Base-by-base conservation (phyloP, 257 asterid genomes). In the Fraxinus quadrangulata region DNA sequence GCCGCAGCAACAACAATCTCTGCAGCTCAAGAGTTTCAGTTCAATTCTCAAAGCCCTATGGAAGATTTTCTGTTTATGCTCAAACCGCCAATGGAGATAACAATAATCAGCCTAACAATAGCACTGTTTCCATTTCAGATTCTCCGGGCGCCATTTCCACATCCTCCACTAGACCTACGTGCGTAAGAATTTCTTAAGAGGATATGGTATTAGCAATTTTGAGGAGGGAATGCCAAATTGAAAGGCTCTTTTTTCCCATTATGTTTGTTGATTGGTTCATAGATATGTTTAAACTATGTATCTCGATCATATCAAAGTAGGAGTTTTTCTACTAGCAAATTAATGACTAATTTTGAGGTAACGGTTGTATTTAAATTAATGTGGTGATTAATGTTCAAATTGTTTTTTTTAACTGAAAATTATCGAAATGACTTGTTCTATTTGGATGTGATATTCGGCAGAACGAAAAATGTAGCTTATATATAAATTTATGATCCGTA, bases 11-110 rank as follows among this genome's bases (percentile, higher is more conserved):
- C 71, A 39, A 63, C 69, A 10, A 23, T 77, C 66, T 24, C 14
- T 66, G 23, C 66, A 17, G 9, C 39, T 40, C 31, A 10, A 75
- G 77, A 24, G 42, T 75, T 23, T 77, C 84, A 0, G 24, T 82
- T 0, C 78, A 76, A 72, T 73, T 79, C 59, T 30, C 79, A 51
- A 77, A 45, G 34, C 69, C 86, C 74, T 75, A 9, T 26, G 73
- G 71, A 54, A 82, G 82, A 63, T 47, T 81, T 36, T 80, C 87
- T 21, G 84, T 82, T 63, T 84, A 68, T 78, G 89, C 96, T 84
- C 90, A 76, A 75, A 73, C 72, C 70, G 81, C 86, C 6, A 79
- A 84, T 83, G 82, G 81, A 67, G 87, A 86, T 23, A 68, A 47
- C 7, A 74, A 82, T 4, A 74, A 82, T 74, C 84, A 54, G 74